Evolutionary conservation across 2,329 filamentous ascomycete genomes (phyloP), one percentile per base, ranked within the genome.

Genomic region (Sporothrix euskadiensis): DNA sequence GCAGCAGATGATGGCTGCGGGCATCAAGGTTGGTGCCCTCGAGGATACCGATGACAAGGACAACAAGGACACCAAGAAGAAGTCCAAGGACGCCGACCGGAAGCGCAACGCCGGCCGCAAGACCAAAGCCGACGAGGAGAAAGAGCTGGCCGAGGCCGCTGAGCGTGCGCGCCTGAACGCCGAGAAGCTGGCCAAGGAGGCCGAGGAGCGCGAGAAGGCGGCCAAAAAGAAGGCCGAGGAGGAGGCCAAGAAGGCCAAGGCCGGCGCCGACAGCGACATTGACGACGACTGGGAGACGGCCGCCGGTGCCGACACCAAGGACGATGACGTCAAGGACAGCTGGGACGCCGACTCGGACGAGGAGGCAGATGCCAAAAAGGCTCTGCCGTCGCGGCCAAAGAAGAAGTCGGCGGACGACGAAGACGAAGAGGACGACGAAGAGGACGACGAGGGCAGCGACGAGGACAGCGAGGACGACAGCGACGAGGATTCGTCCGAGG

Each of bases 241-340:
- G 75, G 87, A 85, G 39, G 86, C 85, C 4, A 44, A 85, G 84
- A 56, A 56, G 52, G 52, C 52, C 56, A 75, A 75, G 74, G 86
- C 86, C 61, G 70, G 44, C 9, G 52, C 49, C 19, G 85, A 86
- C 69, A 90, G 88, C 68, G 90, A 89, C 22, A 81, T 92, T 35
- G 91, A 92, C 19, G 91, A 97, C 49, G 94, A 97, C 81, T 97
- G 94, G 94, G 94, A 98, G 82, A 89, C 90, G 41, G 91, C 93
- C 69, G 94, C 92, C 41, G 92, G 90, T 35, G 92, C 92, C 1
- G 69, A 70, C 52, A 9, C 56, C 66, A 89, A 88, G 12, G 89
- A 92, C 35, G 90, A 91, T 19, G 91, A 92, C 74, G 87, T 97
- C 79, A 98, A 98, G 83, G 95, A 98, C 77, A 95, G 91, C 84